A percentile compares a stretch with the other conserved stretches of the same genome.
These are phyloP conservation scores for Dactylellina drechsleri DNA, from an alignment of 2,329 filamentous ascomycete species.

Conservation along the genomic window DNA sequence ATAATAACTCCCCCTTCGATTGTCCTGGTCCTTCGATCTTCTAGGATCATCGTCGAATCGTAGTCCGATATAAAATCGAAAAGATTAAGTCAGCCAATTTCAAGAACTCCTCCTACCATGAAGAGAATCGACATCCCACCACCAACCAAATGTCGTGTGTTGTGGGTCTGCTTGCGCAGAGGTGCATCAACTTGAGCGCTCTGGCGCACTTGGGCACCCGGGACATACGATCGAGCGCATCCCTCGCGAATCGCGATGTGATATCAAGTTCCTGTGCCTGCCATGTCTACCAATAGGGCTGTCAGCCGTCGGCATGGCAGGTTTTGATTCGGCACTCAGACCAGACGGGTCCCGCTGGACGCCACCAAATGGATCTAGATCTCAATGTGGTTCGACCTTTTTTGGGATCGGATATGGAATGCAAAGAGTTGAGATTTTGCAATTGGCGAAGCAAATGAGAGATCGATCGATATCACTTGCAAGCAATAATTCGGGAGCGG, in stretches of 20 bases:
- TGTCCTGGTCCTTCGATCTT: not conserved
- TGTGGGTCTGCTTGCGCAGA: conserved; percentile 4
- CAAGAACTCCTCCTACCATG: too few relatives aligned
- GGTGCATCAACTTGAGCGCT: not conserved
- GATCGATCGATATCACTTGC: too few relatives aligned
- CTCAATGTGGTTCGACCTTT: not conserved
- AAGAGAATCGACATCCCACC: too few relatives aligned
- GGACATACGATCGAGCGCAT: conserved; percentile 2
- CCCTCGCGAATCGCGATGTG: conserved; percentile 36
- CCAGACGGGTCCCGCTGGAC: conserved; percentile 11
- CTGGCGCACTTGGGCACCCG: not conserved
- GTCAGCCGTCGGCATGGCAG: conserved; percentile 12
- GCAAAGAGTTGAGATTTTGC: not conserved
- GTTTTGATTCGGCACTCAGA: too few relatives aligned
- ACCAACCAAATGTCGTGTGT: not conserved
- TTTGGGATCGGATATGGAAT: too few relatives aligned
- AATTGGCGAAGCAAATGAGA: not conserved
- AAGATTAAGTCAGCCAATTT: too few relatives aligned
- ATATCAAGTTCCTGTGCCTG: conserved; percentile 2
- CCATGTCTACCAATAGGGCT: conserved; percentile 34
- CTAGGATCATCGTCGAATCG: not conserved
- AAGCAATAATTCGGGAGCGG: not conserved
- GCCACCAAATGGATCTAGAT: conserved; percentile 19
- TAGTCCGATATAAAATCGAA: not conserved
- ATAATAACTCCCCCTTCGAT: not conserved